Evolutionary conservation across 129 eudicot species (phyloP).

Genomic region (Lonicera japonica): DNA sequence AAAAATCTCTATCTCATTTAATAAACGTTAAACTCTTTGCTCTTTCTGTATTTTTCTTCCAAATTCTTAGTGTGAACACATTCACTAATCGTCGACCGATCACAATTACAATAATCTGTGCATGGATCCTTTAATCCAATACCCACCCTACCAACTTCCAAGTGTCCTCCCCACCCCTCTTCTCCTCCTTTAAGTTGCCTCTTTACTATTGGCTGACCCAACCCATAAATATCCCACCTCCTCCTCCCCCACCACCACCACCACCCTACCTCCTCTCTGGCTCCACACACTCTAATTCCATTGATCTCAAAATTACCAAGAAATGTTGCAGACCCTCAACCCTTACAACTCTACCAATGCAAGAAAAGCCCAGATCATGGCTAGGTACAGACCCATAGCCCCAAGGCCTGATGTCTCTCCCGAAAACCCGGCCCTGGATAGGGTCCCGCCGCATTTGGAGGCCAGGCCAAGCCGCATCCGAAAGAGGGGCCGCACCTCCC

Average conservation of each 20-base stretch:
- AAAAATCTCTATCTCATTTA: no score
- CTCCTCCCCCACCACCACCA: no score
- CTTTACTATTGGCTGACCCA: conserved; percentile 29
- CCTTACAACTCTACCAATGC: conserved; percentile 39
- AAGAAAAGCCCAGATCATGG: conserved; percentile 78
- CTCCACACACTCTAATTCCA: no score
- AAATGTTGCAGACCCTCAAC: conserved; percentile 54
- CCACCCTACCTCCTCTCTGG: neutral
- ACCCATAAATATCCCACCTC: conserved; percentile 27
- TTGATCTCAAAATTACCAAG: neutral
- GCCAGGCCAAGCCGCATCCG: conserved; percentile 69
- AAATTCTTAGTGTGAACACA: no score
- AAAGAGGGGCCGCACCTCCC: conserved; percentile 59
- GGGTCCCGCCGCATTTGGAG: conserved; percentile 66
- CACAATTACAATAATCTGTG: no score
- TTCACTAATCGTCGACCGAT: no score
- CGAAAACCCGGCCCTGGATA: conserved; percentile 41
- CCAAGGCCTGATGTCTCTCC: conserved; percentile 53
- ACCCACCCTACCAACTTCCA: no score
- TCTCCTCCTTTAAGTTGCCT: no score
- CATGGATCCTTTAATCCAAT: no score
- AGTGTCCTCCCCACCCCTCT: no score
- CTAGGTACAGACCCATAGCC: conserved; percentile 79
- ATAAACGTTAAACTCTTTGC: no score
- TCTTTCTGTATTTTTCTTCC: no score